Conservation (phyloP, 352 stramenopile species). For the Phytophthora citricola region DNA sequence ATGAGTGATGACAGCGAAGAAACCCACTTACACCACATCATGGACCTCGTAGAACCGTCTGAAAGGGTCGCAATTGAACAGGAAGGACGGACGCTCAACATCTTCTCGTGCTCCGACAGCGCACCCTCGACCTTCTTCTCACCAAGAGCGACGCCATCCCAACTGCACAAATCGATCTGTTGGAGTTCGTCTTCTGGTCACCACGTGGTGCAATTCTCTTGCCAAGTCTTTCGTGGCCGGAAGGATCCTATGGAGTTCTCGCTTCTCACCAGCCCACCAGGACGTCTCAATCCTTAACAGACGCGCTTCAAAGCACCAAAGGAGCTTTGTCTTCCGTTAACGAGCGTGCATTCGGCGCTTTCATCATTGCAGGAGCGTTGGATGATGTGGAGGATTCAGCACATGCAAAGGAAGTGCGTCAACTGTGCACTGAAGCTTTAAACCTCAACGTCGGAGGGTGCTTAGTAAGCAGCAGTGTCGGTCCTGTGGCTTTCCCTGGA, state of each 20-base stretch:
- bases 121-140: conserved; percentile 26
- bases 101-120: conserved; percentile 40
- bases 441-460: conserved; percentile 38
- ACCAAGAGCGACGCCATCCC: conserved; percentile 3
- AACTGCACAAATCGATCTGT: conserved; percentile 28
- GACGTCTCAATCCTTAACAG: conserved; percentile 24
- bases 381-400: conserved; percentile 38
- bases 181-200: conserved; percentile 42
- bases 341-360: conserved; percentile 37
- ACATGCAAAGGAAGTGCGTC: conserved; percentile 29
- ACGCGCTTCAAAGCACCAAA: conserved; percentile 21
- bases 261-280: conserved; percentile 33
- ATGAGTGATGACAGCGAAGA: not conserved
- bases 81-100: conserved; percentile 32
- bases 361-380: conserved; percentile 39
- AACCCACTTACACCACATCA: conserved; percentile 9
- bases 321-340: conserved; percentile 5
- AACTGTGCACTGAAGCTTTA: conserved; percentile 19
- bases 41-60: conserved; percentile 32
- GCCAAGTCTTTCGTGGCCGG: conserved; percentile 39
- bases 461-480: conserved; percentile 45
- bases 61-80: conserved; percentile 35
- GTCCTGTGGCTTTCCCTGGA: conserved; percentile 42
- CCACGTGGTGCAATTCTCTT: conserved; percentile 26
- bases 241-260: conserved; percentile 48